phyloP scores from a whole-genome alignment of 805 yeast species.

The Barnettozyma sp. region DNA sequence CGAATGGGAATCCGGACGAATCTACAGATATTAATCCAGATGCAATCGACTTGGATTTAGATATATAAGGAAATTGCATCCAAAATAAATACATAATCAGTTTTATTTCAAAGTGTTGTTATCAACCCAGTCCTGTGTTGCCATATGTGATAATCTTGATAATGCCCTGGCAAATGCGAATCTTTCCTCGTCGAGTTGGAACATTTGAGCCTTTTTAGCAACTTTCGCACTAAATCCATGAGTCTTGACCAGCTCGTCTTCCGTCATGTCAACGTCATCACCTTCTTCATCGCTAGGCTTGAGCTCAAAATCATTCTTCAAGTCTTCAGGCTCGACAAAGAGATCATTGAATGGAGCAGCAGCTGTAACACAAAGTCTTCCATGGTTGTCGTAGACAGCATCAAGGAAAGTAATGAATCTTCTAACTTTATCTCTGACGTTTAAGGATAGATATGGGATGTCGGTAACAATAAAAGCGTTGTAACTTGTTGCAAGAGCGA shows the following conservation, averaged over 20 bases:
- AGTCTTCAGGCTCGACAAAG: conserved; percentile 74
- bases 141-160: conserved; percentile 87
- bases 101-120: conserved; percentile 15
- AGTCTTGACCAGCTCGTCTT: conserved; percentile 59
- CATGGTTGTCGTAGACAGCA: conserved; percentile 90
- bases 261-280: conserved; percentile 30
- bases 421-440: conserved; percentile 77
- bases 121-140: conserved; percentile 87
- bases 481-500: conserved; percentile 71
- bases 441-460: conserved; percentile 75
- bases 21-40: conserved; percentile 40
- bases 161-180: conserved; percentile 96
- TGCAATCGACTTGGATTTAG: conserved; percentile 50
- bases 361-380: conserved; percentile 81
- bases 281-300: conserved; percentile 15
- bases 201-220: conserved; percentile 66
- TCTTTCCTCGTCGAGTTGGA: conserved; percentile 88
- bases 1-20: conserved; percentile 17
- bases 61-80: no score
- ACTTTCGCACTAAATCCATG: conserved; percentile 72
- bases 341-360: conserved; percentile 79
- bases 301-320: conserved; percentile 30
- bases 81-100: no score
- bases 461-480: conserved; percentile 83
- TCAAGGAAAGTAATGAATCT: conserved; percentile 92